Base-by-base conservation (phyloP, 371 early-diverging fungal genomes). In the Phascolomyces articulosus region DNA sequence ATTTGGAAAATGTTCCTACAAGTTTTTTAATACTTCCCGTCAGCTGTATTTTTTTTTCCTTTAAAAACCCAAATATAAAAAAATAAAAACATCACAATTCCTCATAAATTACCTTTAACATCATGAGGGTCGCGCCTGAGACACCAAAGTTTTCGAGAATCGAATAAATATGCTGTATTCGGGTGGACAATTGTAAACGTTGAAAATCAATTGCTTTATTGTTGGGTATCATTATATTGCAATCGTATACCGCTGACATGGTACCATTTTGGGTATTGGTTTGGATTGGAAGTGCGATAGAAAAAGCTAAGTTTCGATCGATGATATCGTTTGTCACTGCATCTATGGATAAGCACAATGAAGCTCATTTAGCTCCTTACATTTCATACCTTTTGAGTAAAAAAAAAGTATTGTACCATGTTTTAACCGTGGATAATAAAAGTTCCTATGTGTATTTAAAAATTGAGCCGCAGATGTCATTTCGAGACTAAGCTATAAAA, bases 21-120 rank as follows among this genome's bases (percentile, higher is more conserved):
- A 2, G 9, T 15, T 24, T 58, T 40, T 38, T 2, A 40, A 26
- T 58, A n/a, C 15, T 31, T 6, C 1, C 4, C 9, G 18, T 31
- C 18, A 13, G 8, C 4, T 31, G 49, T 31, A n/a, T n/a, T n/a
- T n/a, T n/a, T n/a, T n/a, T n/a, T n/a, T n/a, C n/a, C n/a, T n/a
- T n/a, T n/a, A n/a, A n/a, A n/a, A n/a, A n/a, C n/a, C n/a, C n/a
- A n/a, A n/a, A n/a, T n/a, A n/a, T 31, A 51, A 1, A 54, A 28
- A 54, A 11, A 54, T 1, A 54, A 18, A 29, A 18, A 0, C 34
- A 34, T 9, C 34, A 34, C 6, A 34, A 2, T 6, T 34, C 2
- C 6, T 34, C 34, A 11, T 11, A 23, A 20, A 27, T 53, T 54
- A 62, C 62, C 54, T 62, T 53, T 20, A 62, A 24, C 4, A 40